Evolutionary conservation across 257 asterid species (phyloP), one percentile per base, ranked within the genome.

Genomic region (Ajuga chamaepitys): DNA sequence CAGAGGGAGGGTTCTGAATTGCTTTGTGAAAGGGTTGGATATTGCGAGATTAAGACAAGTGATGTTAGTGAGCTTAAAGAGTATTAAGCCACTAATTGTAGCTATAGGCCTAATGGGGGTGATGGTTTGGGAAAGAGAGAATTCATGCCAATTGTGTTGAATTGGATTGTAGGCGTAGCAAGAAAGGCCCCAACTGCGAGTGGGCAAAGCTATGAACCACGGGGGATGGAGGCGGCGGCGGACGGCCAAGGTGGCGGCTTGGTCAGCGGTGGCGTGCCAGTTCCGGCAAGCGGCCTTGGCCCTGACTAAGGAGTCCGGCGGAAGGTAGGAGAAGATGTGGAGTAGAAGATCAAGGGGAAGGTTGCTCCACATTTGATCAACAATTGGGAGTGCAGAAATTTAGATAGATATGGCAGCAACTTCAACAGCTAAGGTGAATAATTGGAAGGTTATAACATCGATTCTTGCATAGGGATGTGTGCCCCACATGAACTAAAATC

Each of bases 131-230:
- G 82, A 81, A 37, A 77, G 83, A n/a, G 74, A 46, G 2, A 86
- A 26, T 7, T 38, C 18, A 46, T 80, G 85, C 87, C 96, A 87
- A 0, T 50, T 75, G 21, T 62, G 12, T 10, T 54, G 37, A 13
- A 28, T 26, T 46, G 96, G 92, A 20, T 86, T 83, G 77, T 78
- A 79, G 51, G 81, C 82, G 57, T 71, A 82, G 75, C 88, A 86
- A 32, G 86, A 76, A 20, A 62, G 59, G 25, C 72, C 70, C 8
- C 72, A 62, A 34, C 54, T 58, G 24, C 87, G 85, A 5, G 71
- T 66, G 7, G 96, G 92, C 72, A 83, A 37, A 13, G 91, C 90
- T 4, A 88, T 0, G 67, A 86, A 85, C 98, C 98, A 91, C 14
- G 92, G 80, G 17, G 80, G 86, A 9, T 77, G 83, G 13, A 22